Percentiles rank a stretch among this genome's conserved stretches.
phyloP scores from a whole-genome alignment of 805 yeast species.

The Kazachstania kunashirensis region DNA sequence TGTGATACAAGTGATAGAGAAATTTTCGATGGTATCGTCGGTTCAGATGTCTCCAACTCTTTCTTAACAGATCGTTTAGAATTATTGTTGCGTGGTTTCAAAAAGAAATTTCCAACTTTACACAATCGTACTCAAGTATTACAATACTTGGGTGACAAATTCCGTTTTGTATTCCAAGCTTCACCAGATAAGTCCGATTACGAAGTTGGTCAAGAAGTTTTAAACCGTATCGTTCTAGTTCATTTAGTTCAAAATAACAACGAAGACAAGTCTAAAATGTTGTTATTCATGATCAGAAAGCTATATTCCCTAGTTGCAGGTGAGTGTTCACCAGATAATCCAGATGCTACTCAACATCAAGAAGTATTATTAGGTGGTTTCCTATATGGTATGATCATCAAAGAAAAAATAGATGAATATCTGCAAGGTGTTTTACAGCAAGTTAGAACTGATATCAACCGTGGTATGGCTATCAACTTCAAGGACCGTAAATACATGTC shows the following conservation, averaged over 20 bases:
- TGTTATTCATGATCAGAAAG: conserved; percentile 91
- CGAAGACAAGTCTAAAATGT: conserved; percentile 74
- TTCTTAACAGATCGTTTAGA: conserved; percentile 97
- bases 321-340: conserved; percentile 93
- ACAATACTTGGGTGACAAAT: conserved; percentile 91
- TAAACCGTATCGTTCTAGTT: conserved; percentile 77
- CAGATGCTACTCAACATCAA: conserved; percentile 98
- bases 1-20: conserved; percentile 88
- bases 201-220: conserved; percentile 81
- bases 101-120: conserved; percentile 54
- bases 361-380: conserved; percentile 93
- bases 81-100: conserved; percentile 78
- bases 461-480: conserved; percentile 77
- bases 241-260: conserved; percentile 54
- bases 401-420: conserved; percentile 93
- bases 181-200: conserved; percentile 80
- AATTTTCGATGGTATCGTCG: conserved; percentile 92
- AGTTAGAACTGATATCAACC: conserved; percentile 66
- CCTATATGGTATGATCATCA: conserved; percentile 90
- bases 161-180: conserved; percentile 86
- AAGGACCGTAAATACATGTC: conserved; percentile 74
- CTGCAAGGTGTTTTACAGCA: conserved; percentile 63
- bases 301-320: conserved; percentile 92
- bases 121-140: conserved; percentile 80
- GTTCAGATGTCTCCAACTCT: conserved; percentile 76